Base-by-base conservation (phyloP, 495 filamentous ascomycete genomes). In the Penicillium pulvis region DNA sequence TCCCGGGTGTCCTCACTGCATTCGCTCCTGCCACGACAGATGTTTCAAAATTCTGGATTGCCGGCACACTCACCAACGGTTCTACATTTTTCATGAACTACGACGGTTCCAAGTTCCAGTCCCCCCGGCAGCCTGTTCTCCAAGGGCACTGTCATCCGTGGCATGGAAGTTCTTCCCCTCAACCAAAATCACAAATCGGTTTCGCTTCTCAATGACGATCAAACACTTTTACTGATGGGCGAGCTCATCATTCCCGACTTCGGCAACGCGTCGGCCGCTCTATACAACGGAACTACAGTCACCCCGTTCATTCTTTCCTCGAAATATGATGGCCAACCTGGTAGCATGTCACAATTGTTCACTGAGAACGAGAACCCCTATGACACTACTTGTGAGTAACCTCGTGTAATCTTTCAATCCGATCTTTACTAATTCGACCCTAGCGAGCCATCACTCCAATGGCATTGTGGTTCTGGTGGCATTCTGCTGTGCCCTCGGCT, bases 401-500 rank as follows among this genome's bases (percentile, higher is more conserved):
- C 51, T 31, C 16, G 44, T 41, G 14, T 14, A 28, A 52, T 44
- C 51, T 16, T 24, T 33, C 20, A 2, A 44, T 63, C 42, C 48
- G 51, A 60, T 59, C 52, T 39, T 57, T 55, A 53, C 68, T 75
- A 59, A 74, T 53, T 4, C 23, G n/a, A n/a, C 16, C 12, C 36
- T 42, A 66, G 84, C 73, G 60, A 70, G 77, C 58, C 80, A 84
- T 68, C 83, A 94, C 59, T 89, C 91, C 10, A 81, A 90, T 57
- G 95, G 91, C 36, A 93, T 96, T 60, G 83, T 97, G 31, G 90
- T 97, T 16, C 82, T 99, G 31, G 93, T 99, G 47, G 88, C 86
- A n/a, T 87, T 99, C 55, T 96, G 89, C 47, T 90, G 94, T 59
- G 87, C 94, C 0, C 84, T 98, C 8, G 92, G 81, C 53, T 83